These are phyloP conservation scores for Malassezia sp. DNA, from an alignment of 1,284 basidiomycete species.

Conservation along the genomic window DNA sequence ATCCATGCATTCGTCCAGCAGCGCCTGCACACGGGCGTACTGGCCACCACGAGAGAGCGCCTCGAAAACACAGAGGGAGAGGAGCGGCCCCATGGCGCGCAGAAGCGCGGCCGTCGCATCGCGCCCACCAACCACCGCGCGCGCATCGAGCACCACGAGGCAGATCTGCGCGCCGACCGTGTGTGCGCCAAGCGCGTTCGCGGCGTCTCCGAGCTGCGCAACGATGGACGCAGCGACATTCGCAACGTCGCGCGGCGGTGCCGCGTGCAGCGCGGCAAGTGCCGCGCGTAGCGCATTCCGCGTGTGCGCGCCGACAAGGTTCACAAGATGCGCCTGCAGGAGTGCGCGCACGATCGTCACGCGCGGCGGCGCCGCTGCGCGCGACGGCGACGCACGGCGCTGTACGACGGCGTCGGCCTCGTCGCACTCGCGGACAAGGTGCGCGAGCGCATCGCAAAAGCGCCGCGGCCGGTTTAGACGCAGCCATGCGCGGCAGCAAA, in stretches of 20 bases:
- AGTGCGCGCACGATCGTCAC: slow-evolving; percentile 1
- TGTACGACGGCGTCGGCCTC: background rate
- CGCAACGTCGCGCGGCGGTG: background rate
- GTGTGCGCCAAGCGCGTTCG: too few species aligned
- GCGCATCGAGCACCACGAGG: too few species aligned
- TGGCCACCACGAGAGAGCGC: too few species aligned
- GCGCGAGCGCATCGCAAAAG: background rate
- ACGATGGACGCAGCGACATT: too few species aligned
- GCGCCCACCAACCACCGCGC: too few species aligned
- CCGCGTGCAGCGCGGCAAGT: background rate
- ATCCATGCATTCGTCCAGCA: too few species aligned
- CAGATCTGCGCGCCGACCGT: too few species aligned
- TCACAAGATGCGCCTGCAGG: slow-evolving; percentile 9
- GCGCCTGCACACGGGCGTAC: too few species aligned
- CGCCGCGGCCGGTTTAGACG: slow-evolving; percentile 10
- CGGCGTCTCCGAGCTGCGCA: too few species aligned
- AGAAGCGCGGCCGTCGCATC: too few species aligned
- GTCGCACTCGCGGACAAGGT: background rate
- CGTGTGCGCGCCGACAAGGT: slow-evolving; percentile 4
- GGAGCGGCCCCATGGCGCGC: too few species aligned
- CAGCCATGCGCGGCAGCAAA: slow-evolving; percentile 14
- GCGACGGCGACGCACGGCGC: background rate
- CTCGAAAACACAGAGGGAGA: too few species aligned
- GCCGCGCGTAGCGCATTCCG: slow-evolving; percentile 3
- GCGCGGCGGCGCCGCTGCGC: slow-evolving; percentile 1